Evolutionary conservation across 1,139 yeast species (phyloP).

Genomic region (Nakaseomyces kungkrabaensis): DNA sequence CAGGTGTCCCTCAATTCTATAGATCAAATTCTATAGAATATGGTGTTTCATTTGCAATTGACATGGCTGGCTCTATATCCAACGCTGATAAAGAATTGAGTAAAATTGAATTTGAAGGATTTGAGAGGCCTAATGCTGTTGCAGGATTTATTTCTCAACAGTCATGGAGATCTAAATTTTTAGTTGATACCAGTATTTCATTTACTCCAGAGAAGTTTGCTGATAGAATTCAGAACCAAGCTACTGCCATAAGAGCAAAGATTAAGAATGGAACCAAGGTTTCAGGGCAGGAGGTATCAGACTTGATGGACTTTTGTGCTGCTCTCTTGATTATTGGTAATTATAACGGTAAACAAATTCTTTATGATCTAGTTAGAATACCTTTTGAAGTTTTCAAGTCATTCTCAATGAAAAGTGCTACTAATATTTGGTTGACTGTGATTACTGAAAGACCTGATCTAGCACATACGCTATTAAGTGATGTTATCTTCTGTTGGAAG

Average conservation of each 20-base stretch:
- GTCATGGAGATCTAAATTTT: slow-evolving; percentile 54
- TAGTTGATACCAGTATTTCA: slow-evolving; percentile 26
- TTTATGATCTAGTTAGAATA: slow-evolving; percentile 51
- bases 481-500: slow-evolving; percentile 58
- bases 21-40: slow-evolving; percentile 41
- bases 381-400: slow-evolving; percentile 64
- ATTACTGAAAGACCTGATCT: slow-evolving; percentile 57
- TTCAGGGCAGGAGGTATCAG: slow-evolving; percentile 32
- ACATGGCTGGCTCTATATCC: slow-evolving; percentile 68
- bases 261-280: slow-evolving; percentile 16
- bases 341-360: slow-evolving; percentile 40
- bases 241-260: slow-evolving; percentile 15
- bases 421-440: slow-evolving; percentile 71
- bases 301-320: slow-evolving; percentile 37
- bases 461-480: slow-evolving; percentile 55
- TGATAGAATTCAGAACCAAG: slow-evolving; percentile 15
- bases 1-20: slow-evolving; percentile 32
- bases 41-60: slow-evolving; percentile 85
- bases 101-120: slow-evolving; percentile 23
- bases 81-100: slow-evolving; percentile 51
- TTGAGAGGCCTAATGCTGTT: slow-evolving; percentile 43
- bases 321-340: slow-evolving; percentile 42
- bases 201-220: slow-evolving; percentile 24
- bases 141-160: slow-evolving; percentile 73
- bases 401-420: slow-evolving; percentile 53